Base-by-base conservation (phyloP, 345 rosid species). In the Erucastrum elatum region DNA sequence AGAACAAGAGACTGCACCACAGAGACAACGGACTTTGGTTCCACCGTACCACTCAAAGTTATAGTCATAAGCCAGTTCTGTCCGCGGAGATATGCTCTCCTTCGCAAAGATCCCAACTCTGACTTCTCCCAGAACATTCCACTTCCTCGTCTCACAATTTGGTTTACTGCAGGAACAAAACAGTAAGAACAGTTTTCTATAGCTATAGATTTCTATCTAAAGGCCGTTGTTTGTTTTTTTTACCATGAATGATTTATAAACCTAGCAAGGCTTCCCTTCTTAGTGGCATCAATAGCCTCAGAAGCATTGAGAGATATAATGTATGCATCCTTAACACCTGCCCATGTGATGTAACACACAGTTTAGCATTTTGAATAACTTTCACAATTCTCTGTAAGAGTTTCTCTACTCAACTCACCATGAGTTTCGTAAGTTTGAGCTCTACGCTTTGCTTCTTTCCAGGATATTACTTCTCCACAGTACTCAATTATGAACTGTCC, bases 1-100 rank as follows among this genome's bases (percentile, higher is more conserved):
- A 81, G 97, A 91, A 80, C 99, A 95, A 60, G 80, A 81, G 71
- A 80, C 75, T 56, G 98, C 94, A 80, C 99, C 94, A 85, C 99
- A 95, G 12, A 87, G 93, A 84, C 98, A 95, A 29, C 98, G 99
- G 66, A 95, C 96, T 84, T 95, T 95, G 64, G 93, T 85, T 64
- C 99, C 99, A 56, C 99, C 99, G 61, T 87, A 95, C 99, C 98
- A 95, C 81, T 93, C 97, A 77, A 95, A 95, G 64, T 95, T 93
- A 69, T 95, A 93, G 80, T 95, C 92, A 73, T 95, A 95, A 66
- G 88, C 86, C 79, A 95, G 82, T 82, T 95, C 98, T 15, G 89
- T 82, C 75, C 90, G 90, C 12, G 69, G 49, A 51, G 88, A 46
- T 70, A 93, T 91, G 85, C 84, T 91, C 74, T 87, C 91, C 80